Conservation (phyloP, 352 stramenopile species). For the Phytopythium chamaehyphon region DNA sequence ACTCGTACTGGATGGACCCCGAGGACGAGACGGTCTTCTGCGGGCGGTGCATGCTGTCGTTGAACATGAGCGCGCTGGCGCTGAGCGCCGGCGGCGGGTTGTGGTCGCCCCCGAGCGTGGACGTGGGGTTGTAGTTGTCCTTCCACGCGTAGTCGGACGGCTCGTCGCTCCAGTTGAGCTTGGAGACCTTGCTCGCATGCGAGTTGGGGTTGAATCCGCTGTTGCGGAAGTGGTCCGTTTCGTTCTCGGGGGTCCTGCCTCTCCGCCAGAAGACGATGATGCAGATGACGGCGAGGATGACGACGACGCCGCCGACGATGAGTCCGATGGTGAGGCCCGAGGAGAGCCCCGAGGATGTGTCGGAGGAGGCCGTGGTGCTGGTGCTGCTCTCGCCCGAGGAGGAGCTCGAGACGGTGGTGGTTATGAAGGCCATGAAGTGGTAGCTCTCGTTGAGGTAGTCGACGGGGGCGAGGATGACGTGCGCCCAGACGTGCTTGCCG, state of each 20-base stretch:
- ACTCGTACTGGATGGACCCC: constrained; percentile 29
- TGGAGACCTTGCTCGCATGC: constrained; percentile 48
- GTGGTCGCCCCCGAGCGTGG: constrained; percentile 20
- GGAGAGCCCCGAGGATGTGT: constrained; percentile 24
- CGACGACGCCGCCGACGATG: constrained; percentile 37
- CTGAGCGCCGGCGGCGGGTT: constrained; percentile 47
- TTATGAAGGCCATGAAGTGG: constrained; percentile 79
- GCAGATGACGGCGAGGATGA: constrained; percentile 42
- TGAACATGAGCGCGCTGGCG: constrained; percentile 59
- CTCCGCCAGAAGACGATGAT: constrained; percentile 57
- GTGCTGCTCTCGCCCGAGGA: constrained; percentile 12
- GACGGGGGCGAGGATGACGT: constrained; percentile 60
- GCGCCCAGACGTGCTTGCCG: constrained; percentile 73
- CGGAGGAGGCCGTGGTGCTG: constrained; percentile 7
- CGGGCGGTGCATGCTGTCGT: constrained; percentile 45
- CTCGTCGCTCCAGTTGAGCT: constrained; percentile 64
- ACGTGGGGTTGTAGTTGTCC: constrained; percentile 34
- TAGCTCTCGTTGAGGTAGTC: constrained; percentile 59
- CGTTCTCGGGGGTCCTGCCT: constrained; percentile 32
- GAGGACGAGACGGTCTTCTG: constrained; percentile 69
- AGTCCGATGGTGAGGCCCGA: constrained; percentile 37
- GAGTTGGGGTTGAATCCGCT: constrained; percentile 49
- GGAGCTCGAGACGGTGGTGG: constrained; percentile 23
- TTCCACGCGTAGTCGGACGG: constrained; percentile 34
- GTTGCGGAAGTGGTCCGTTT: constrained; percentile 49